Conservation (phyloP, 208 protist species). For the Leishmania braziliensis region DNA sequence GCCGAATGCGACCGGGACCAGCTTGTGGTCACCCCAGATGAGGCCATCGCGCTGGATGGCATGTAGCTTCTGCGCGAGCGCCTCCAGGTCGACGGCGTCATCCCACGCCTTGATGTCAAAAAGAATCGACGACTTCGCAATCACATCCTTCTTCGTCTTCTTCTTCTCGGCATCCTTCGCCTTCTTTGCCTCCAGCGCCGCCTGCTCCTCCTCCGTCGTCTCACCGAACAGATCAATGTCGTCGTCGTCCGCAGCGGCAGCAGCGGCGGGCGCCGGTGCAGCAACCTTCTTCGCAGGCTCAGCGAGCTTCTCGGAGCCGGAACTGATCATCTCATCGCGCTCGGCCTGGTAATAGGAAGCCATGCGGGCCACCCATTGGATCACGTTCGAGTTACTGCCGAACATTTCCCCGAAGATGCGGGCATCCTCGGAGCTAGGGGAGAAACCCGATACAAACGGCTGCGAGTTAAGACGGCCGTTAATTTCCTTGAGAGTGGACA, state of each 20-base stretch:
- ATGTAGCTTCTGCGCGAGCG: slow-evolving; percentile 85
- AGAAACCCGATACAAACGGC: slow-evolving; percentile 85
- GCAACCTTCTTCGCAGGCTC: slow-evolving; percentile 35
- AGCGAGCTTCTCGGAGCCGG: slow-evolving; percentile 20
- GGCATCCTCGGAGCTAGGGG: slow-evolving; percentile 84
- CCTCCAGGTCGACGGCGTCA: slow-evolving; percentile 88
- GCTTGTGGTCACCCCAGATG: slow-evolving; percentile 92
- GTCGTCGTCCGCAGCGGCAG: slow-evolving; percentile 72
- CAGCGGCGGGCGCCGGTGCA: slow-evolving; percentile 36
- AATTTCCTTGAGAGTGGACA: slow-evolving; percentile 86
- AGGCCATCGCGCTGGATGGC: slow-evolving; percentile 88
- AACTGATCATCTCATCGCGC: slow-evolving; percentile 65
- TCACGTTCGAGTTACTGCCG: slow-evolving; percentile 68
- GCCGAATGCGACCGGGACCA: slow-evolving; percentile 93
- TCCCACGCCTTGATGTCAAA: slow-evolving; percentile 95
- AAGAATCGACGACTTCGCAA: slow-evolving; percentile 92
- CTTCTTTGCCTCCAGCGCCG: slow-evolving; percentile 90
- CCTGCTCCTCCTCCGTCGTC: slow-evolving; percentile 84
- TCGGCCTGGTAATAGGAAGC: slow-evolving; percentile 90
- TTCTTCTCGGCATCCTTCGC: slow-evolving; percentile 81
- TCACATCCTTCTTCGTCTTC: slow-evolving; percentile 80
- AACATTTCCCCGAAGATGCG: slow-evolving; percentile 88
- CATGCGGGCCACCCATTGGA: slow-evolving; percentile 91
- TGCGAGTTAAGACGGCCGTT: slow-evolving; percentile 82
- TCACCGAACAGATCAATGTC: slow-evolving; percentile 92